Evolutionary conservation across 495 filamentous ascomycete species (phyloP).

Genomic region (Aspergillus steynii): DNA sequence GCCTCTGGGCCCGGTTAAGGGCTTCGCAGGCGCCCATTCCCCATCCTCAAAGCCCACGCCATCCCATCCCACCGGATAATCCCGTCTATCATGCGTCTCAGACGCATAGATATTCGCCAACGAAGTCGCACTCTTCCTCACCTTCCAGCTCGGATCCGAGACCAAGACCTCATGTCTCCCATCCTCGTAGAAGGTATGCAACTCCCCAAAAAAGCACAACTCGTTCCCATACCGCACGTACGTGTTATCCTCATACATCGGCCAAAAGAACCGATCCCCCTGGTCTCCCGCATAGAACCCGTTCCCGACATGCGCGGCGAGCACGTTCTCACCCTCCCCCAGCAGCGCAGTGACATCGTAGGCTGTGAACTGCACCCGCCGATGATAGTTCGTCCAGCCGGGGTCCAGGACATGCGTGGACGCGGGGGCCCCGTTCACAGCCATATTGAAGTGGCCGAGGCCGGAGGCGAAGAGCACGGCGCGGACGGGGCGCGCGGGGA

Average conservation of each 20-base stretch:
- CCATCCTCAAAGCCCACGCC: slow-evolving; percentile 16
- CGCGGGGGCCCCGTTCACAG: slow-evolving; percentile 24
- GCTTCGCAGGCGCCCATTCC: slow-evolving; percentile 23
- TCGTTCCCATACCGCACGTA: slow-evolving; percentile 34
- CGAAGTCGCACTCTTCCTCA: slow-evolving; percentile 28
- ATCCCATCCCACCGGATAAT: slow-evolving; percentile 29
- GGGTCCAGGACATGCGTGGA: slow-evolving; percentile 30
- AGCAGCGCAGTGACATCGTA: slow-evolving; percentile 27
- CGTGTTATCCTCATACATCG: slow-evolving; percentile 35
- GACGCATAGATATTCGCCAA: slow-evolving; percentile 34
- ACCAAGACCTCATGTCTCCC: slow-evolving; percentile 23
- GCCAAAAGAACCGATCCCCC: slow-evolving; percentile 34
- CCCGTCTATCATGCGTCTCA: slow-evolving; percentile 26
- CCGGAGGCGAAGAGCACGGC: slow-evolving; percentile 30
- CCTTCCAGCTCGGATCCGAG: slow-evolving; percentile 28
- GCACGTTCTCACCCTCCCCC: slow-evolving; percentile 18
- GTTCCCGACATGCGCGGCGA: slow-evolving; percentile 32
- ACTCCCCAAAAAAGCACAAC: slow-evolving; percentile 32
- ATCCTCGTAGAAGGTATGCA: slow-evolving; percentile 29
- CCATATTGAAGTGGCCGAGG: slow-evolving; percentile 32
- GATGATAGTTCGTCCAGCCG: slow-evolving; percentile 35
- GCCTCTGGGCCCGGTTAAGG: slow-evolving; percentile 28
- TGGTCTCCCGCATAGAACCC: slow-evolving; percentile 34
- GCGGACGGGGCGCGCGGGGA: slow-evolving; percentile 3
- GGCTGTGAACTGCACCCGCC: slow-evolving; percentile 26